Base-by-base conservation (phyloP, 2,329 filamentous ascomycete species). In the Alternaria alternata region DNA sequence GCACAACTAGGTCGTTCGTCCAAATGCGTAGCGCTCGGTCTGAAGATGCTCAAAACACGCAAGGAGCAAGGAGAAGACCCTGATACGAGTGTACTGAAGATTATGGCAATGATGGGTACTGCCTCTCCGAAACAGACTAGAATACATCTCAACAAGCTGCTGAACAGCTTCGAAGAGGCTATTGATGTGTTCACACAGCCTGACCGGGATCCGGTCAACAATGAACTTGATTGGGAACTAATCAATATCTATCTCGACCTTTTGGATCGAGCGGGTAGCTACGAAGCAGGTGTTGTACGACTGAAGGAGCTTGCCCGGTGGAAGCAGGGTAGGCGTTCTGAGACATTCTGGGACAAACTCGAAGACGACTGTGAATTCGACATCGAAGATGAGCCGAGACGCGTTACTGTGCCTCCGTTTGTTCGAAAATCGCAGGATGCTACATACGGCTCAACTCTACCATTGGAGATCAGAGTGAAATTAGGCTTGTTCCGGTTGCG, bases 301-400 rank as follows among this genome's bases (percentile, higher is more conserved):
- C 82, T 96, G 12, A 95, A 91, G 74, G 83, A 83, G 2, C 79
- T 97, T 16, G 87, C 91, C 22, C 85, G 96, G 57, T 97, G 93
- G 93, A 83, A 97, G 55, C 83, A 97, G 39, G 91, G 92, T 8
- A 88, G 95, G 49, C 81, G 84, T 36, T 81, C 86, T 5, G 94
- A 99, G 75, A 78, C 72, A 0, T 92, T 88, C 71, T 99, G 95
- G 95, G 90, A 96, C 59, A 75, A 84, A 65, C 82, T 85, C 30
- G 83, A 87, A 5, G 92, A 97, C 74, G 93, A 97, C 75, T 86
- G 93, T 57, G 95, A 99, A 79, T 99, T 93, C 88, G 95, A 99
- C 75, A 79, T 86, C 5, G 85, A 89, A 44, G 87, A 93, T 71
- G 83, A 85, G 20, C 89, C 86, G 12, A 83, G 95, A 62, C 88